Percentiles rank a stretch among this genome's conserved stretches.
Conservation (phyloP, 208 protist genomes). For the Trichomonas vaginalis region DNA sequence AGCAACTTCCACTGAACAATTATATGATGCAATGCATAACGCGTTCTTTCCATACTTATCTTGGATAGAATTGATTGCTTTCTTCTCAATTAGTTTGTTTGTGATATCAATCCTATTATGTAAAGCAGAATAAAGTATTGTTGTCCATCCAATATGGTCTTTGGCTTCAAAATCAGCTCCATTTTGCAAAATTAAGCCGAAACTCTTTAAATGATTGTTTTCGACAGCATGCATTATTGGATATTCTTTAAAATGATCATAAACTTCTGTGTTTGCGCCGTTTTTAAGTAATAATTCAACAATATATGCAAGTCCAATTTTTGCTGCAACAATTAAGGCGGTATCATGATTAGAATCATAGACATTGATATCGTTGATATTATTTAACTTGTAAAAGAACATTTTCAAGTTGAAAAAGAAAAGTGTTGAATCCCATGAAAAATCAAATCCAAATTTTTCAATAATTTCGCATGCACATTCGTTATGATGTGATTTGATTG, state of each 20-base stretch:
- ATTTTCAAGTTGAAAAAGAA: not conserved
- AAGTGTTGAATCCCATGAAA: not conserved
- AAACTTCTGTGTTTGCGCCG: not conserved
- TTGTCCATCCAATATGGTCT: not conserved
- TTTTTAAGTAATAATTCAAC: not conserved
- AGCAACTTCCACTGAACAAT: not conserved
- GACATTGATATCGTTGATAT: not conserved
- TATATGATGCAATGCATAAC: not conserved
- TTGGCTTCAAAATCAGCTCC: not conserved
- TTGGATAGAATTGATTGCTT: not conserved
- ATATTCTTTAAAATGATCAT: not conserved
- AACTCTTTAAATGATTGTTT: not conserved
- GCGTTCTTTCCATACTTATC: not conserved
- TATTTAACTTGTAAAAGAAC: not conserved
- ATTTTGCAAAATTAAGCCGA: not conserved
- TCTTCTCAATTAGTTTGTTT: not conserved
- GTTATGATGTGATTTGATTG: too few species aligned
- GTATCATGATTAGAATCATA: not conserved
- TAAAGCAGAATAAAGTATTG: not conserved
- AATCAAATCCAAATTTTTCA: not conserved
- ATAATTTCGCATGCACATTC: too few species aligned
- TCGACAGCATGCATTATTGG: not conserved
- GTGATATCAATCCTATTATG: not conserved
- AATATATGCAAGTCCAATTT: not conserved
- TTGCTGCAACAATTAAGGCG: not conserved